Evolutionary conservation across 1,284 basidiomycete genomes (phyloP).

Genomic region (Athelia sp.): DNA sequence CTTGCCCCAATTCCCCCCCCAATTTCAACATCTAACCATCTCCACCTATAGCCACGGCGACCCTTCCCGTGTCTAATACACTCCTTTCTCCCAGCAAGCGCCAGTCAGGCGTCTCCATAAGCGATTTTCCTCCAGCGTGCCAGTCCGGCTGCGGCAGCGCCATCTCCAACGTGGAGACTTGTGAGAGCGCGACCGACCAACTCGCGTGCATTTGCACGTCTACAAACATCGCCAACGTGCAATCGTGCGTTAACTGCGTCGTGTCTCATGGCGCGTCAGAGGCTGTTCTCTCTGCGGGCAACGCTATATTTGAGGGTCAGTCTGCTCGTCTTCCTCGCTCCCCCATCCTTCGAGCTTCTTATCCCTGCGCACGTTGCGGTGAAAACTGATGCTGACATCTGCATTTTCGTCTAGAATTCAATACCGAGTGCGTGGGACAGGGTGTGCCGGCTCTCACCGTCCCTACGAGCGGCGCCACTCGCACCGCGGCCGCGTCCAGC

Average conservation of each 20-base stretch:
- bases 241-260: constrained; percentile 1
- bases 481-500: not conserved
- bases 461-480: not conserved
- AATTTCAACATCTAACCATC: too few species aligned
- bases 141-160: not conserved
- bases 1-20: too few species aligned
- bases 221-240: not conserved
- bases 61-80: too few species aligned
- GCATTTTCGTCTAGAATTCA: not conserved
- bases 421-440: not conserved
- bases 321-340: not conserved
- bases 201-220: not conserved
- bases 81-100: not conserved
- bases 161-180: not conserved
- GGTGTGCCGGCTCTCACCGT: not conserved
- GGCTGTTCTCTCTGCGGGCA: not conserved
- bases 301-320: not conserved
- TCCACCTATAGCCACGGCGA: too few species aligned
- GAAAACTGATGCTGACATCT: not conserved
- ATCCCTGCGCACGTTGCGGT: too few species aligned
- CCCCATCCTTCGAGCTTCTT: not conserved
- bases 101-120: not conserved
- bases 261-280: not conserved
- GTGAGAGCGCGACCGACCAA: too few species aligned
- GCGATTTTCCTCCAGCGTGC: not conserved